phyloP scores from a whole-genome alignment of 108 stramenopile species.

The Nitzschia sp. region DNA sequence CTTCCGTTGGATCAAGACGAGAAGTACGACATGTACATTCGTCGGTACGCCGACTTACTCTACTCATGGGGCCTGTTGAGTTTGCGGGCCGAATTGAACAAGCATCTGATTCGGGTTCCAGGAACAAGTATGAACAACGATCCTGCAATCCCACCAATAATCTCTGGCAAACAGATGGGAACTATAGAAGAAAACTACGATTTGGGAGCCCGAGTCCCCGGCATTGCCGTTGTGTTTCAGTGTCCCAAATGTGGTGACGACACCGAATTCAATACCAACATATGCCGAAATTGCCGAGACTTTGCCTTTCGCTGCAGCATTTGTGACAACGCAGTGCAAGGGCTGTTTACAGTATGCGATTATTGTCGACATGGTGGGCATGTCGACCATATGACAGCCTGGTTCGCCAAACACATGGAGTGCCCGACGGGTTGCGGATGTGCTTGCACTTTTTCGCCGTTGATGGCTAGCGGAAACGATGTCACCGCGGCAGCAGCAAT shows the following conservation, averaged over 20 bases:
- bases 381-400: constrained; percentile 63
- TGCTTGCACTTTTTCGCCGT: constrained; percentile 41
- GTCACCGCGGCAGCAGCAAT: not conserved
- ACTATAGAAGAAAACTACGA: not conserved
- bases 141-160: not conserved
- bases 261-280: constrained; percentile 39
- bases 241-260: constrained; percentile 58
- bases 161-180: not conserved
- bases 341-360: constrained; percentile 67
- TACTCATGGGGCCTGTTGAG: constrained; percentile 76
- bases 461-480: not conserved
- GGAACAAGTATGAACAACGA: not conserved
- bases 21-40: constrained; percentile 70
- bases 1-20: constrained; percentile 51
- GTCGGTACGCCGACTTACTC: constrained; percentile 59
- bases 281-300: constrained; percentile 56
- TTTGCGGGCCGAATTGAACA: constrained; percentile 66
- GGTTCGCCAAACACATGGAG: constrained; percentile 58
- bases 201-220: constrained; percentile 22
- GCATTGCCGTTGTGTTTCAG: constrained; percentile 45
- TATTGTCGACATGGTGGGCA: constrained; percentile 71
- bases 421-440: constrained; percentile 89
- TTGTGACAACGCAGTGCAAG: constrained; percentile 74
- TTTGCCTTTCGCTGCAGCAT: constrained; percentile 78
- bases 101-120: constrained; percentile 54